These are phyloP conservation scores for Ophiocordyceps sinensis DNA, from an alignment of 2,329 filamentous ascomycete genomes.

Conservation along the genomic window DNA sequence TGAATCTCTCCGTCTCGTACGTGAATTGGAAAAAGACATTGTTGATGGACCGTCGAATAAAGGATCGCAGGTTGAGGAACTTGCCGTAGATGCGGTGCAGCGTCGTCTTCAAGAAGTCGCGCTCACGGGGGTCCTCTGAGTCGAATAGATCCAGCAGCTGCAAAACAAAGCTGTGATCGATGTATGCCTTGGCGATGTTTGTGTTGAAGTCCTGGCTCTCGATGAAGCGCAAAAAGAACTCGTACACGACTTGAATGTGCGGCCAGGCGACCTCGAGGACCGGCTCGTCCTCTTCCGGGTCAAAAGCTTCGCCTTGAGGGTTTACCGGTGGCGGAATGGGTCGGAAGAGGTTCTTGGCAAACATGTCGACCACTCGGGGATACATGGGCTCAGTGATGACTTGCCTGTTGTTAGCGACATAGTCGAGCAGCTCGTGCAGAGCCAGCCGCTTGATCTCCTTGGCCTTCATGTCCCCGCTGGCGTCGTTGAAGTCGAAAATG, in stretches of 20 bases:
- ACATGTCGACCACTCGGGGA: constrained; percentile 96
- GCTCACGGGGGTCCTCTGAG: constrained; percentile 90
- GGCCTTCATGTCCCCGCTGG: constrained; percentile 96
- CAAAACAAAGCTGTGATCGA: constrained; percentile 94
- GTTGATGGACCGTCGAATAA: constrained; percentile 97
- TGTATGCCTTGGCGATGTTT: constrained; percentile 97
- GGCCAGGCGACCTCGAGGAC: constrained; percentile 98
- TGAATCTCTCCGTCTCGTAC: constrained; percentile 97
- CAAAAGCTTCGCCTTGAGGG: constrained; percentile 93
- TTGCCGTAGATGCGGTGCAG: constrained; percentile 97
- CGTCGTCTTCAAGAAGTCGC: constrained; percentile 96
- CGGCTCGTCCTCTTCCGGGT: constrained; percentile 95
- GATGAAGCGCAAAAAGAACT: constrained; percentile 97
- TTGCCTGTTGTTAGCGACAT: constrained; percentile 95
- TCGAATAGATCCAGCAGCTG: constrained; percentile 96
- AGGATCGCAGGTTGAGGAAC: constrained; percentile 93
- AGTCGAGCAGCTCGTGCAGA: constrained; percentile 89
- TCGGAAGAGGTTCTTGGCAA: constrained; percentile 94
- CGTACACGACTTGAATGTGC: constrained; percentile 97
- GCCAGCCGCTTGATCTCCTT: constrained; percentile 98
- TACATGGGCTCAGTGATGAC: constrained; percentile 99
- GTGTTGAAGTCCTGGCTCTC: constrained; percentile 99
- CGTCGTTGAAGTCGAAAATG: constrained; percentile 99
- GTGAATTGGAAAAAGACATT: constrained; percentile 99
- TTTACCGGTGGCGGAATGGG: constrained; percentile 96